Evolutionary conservation across 805 yeast genomes (phyloP), one percentile per base, ranked within the genome.

Genomic region (Kuraishia hungarica): DNA sequence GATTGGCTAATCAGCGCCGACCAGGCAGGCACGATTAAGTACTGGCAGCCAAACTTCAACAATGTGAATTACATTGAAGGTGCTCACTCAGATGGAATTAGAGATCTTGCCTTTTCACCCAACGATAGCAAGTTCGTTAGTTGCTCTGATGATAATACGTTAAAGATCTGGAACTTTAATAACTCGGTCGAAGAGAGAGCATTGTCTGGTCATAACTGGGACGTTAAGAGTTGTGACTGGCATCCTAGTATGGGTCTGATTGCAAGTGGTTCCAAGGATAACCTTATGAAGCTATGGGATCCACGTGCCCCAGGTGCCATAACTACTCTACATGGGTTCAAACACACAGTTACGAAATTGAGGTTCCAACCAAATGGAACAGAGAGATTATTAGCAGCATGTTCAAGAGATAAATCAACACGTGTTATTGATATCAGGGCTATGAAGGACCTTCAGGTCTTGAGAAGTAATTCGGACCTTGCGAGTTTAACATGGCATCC

Each of bases 21-120:
- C 71, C 93, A 91, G 63, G 91, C 86, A 56, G 99, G 99, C 24
- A 76, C 78, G 5, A 80, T 94, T 63, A 94, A 94, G 72, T 93
- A 87, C 65, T 94, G 99, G 99, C 98, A 92, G 71, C 96, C 97
- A 4, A 94, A 94, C 70, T 89, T 94, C 75, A 94, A 94, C 72
- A 93, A 94, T 74, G 97, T 96, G 51, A 91, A 93, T 67, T 86
- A 89, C 28, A 64, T 81, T 54, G 68, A 84, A 39, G 77, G 79
- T 47, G 91, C 86, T 0, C 96, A 91, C 66, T 77, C 87, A 4
- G 94, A 89, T 67, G 88, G 89, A 10, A 80, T 94, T 48, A 79
- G 96, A 57, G 98, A 90, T 63, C 79, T 94, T 48, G 86, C 92
- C 5, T 94, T 94, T 69, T 82, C 93, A 53, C 97, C 97, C 4